Conservation (phyloP, 2,329 filamentous ascomycete species). For the Exophiala phaeomuriformis region DNA sequence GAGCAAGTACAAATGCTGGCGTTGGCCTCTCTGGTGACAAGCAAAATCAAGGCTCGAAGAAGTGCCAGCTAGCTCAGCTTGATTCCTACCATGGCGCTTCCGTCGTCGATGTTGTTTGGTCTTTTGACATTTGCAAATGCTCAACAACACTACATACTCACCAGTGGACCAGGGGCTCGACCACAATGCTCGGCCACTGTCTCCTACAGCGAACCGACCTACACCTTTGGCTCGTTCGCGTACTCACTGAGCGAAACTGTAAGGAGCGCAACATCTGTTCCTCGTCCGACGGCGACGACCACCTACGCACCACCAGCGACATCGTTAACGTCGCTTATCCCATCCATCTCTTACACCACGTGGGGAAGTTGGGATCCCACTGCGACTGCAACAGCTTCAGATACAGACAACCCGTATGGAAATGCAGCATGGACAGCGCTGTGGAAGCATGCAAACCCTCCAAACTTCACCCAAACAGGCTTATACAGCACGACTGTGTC, state of each 20-base stretch:
- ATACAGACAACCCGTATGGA: constrained; percentile 31
- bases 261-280: constrained; percentile 32
- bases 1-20: not conserved
- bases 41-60: not conserved
- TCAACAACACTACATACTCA: constrained; percentile 30
- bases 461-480: constrained; percentile 32
- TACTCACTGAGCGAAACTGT: constrained; percentile 31
- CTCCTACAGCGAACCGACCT: constrained; percentile 23
- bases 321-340: constrained; percentile 26
- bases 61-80: not conserved
- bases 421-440: constrained; percentile 34
- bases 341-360: constrained; percentile 28
- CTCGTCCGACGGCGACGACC: constrained; percentile 29
- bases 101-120: not conserved
- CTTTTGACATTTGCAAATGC: not conserved
- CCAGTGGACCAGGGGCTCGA: constrained; percentile 25
- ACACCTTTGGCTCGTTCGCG: constrained; percentile 28
- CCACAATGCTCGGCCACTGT: constrained; percentile 26
- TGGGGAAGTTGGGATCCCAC: constrained; percentile 34
- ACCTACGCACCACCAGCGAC: constrained; percentile 30
- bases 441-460: constrained; percentile 30
- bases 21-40: not conserved
- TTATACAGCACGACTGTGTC: constrained; percentile 45
- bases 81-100: not conserved
- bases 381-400: constrained; percentile 28